Conservation (phyloP, 2,329 filamentous ascomycete species). For the Ceratocystis huliohia region DNA sequence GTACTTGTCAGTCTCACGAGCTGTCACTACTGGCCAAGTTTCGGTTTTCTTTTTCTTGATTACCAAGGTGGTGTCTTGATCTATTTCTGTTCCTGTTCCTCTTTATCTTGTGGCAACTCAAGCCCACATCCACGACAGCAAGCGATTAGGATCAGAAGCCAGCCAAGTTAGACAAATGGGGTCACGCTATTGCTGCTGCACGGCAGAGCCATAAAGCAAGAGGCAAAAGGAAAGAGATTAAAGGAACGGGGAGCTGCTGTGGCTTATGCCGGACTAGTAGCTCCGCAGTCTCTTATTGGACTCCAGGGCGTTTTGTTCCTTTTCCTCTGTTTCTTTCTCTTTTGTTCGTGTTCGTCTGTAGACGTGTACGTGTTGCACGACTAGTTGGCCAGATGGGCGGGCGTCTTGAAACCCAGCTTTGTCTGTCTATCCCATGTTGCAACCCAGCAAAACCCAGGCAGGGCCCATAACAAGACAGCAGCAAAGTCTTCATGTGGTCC, state of each 20-base stretch:
- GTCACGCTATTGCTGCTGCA: too few relatives aligned
- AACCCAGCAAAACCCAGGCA: too few relatives aligned
- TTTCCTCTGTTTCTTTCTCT: not conserved
- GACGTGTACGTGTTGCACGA: too few relatives aligned
- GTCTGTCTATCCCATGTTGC: too few relatives aligned
- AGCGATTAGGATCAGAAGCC: not conserved
- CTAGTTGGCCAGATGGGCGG: too few relatives aligned
- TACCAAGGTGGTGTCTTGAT: not conserved
- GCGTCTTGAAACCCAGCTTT: too few relatives aligned
- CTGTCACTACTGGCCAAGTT: too few relatives aligned
- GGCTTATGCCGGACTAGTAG: not conserved
- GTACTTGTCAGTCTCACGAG: too few relatives aligned
- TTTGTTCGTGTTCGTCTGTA: not conserved
- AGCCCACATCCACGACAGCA: not conserved
- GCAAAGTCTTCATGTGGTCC: not conserved
- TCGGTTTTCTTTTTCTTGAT: not conserved
- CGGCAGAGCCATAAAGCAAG: not conserved
- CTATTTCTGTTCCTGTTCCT: not conserved
- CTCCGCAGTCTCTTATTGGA: not conserved
- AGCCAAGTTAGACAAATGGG: too few relatives aligned
- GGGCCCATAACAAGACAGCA: too few relatives aligned
- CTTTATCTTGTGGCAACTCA: constrained; percentile 1
- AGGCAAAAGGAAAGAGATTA: not conserved
- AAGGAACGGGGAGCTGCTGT: not conserved
- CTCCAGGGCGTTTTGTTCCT: not conserved